Base-by-base conservation (phyloP, 202 grass and related monocot genomes). In the Musa balbisiana region DNA sequence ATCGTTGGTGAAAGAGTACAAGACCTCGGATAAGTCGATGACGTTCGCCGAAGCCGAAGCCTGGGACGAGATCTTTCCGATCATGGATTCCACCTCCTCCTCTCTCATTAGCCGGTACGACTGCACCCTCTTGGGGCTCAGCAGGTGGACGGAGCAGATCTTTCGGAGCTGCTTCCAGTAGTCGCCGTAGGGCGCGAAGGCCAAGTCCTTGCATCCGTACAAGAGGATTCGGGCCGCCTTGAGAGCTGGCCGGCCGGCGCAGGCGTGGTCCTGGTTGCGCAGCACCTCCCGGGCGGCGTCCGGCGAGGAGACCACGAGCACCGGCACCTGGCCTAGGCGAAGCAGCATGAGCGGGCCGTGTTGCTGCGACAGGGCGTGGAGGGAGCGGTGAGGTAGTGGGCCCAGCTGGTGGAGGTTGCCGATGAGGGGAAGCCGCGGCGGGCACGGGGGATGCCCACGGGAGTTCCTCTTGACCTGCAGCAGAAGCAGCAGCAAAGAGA, bases 371-470 rank as follows among this genome's bases (percentile, higher is more conserved):
- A 92, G 79, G 62, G 49, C 53, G 23, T 11, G 27, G 26, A 92
- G 83, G 21, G 87, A 63, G 11, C 51, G 76, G 63, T 96, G 89
- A 1, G 86, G 89, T 17, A 89, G 83, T 14, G 81, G 73, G 51
- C 89, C 89, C 9, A 96, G 56, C 67, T 87, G 89, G 82, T 84
- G 87, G 23, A 92, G 85, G 83, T 96, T 96, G 14, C 89, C 92
- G 79, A 96, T 80, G 65, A 96, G 19, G 12, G 89, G 92, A 13
- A 89, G 23, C 20, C 78, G 60, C 0, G 25, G 81, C 0, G 84
- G 84, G 1, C 59, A 16, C 6, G 89, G 85, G 68, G 87, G 73
- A 10, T 82, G 82, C 10, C 14, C 25, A 8, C 21, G 26, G 26
- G 64, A 33, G n/a, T 15, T 67, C 11, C 12, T 67, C 16, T 33